Percentiles rank a stretch among this genome's conserved stretches.
phyloP scores from a whole-genome alignment of 441 rosid genomes.

The Sinapis alba region DNA sequence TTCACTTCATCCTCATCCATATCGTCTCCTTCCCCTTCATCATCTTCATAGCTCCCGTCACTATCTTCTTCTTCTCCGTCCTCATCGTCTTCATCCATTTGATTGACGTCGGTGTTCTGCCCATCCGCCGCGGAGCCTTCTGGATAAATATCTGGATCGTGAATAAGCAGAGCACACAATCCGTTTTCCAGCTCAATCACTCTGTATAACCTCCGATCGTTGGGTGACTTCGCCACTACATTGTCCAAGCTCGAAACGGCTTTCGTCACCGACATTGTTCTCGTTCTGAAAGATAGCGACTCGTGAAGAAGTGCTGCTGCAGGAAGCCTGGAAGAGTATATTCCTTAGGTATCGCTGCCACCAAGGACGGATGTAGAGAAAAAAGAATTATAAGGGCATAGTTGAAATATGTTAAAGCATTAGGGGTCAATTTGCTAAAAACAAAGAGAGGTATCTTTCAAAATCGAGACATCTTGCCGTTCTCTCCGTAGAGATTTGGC shows the following conservation, averaged over 20 bases:
- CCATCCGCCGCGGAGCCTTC: conserved; percentile 43
- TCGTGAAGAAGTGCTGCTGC: background rate
- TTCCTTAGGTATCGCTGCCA: conserved; percentile 29
- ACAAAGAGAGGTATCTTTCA: background rate
- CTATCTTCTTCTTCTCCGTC: conserved; percentile 38
- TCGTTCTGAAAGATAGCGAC: conserved; percentile 15
- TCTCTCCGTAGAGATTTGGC: background rate
- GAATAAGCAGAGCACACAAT: conserved; percentile 81
- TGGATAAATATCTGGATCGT: conserved; percentile 88
- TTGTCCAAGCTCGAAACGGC: conserved; percentile 58
- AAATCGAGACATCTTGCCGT: background rate
- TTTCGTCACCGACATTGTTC: conserved; percentile 43
- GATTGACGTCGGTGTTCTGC: conserved; percentile 24
- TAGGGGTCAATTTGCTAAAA: background rate
- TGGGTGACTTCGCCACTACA: conserved; percentile 75
- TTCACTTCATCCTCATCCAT: conserved; percentile 34
- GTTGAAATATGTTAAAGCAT: background rate
- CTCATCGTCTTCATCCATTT: conserved; percentile 41
- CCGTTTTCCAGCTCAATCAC: conserved; percentile 72
- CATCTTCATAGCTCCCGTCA: conserved; percentile 46
- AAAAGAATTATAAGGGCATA: background rate
- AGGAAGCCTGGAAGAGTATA: background rate
- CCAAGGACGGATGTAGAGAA: background rate
- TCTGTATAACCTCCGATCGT: conserved; percentile 77
- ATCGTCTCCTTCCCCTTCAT: conserved; percentile 39